Base-by-base conservation (phyloP, 441 rosid species). In the Pelargonium cotyledonis region DNA sequence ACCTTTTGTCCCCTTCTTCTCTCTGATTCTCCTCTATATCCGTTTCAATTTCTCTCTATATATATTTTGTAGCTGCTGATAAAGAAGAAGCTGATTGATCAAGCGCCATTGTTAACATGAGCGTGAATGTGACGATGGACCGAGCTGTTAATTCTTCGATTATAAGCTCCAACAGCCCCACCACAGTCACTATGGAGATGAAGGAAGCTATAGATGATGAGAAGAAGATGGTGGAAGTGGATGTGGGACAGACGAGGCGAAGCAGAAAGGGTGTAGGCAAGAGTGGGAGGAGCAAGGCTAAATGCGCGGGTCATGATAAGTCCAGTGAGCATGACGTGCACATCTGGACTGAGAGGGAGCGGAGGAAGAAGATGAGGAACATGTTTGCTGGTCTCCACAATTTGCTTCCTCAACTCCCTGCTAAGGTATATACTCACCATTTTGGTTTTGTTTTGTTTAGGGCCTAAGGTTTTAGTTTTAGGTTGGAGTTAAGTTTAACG, bases 291-390 rank as follows among this genome's bases (percentile, higher is more conserved):
- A 49, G 55, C 6, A 53, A 53, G 60, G 60, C 60, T 0, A 46
- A 53, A 55, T 18, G n/a, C 8, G 79, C 69, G 0, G 79, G 80
- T 10, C 31, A 29, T 29, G 31, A 29, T 1, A 87, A 83, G 65
- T 79, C 83, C 0, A 84, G 14, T 5, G 77, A 84, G 71, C 90
- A 87, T 68, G 91, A 86, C 43, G 80, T 77, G 14, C 98, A 94
- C 73, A 87, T 89, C 16, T 83, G 85, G 90, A 88, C 92, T 0
- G 95, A 94, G 65, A 86, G 96, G 77, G 93, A 89, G 43, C 84
- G 98, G 77, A 88, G 97, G 64, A 93, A 91, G 78, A 93, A 85
- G 81, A 91, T 93, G 97, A 89, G 89, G 68, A 80, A 77, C 77
- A 85, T 91, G 98, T 93, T 93, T 73, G 2, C 82, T 61, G 80